Conservation (phyloP, 1,284 basidiomycete species). For the Xerocomus amazonicus region DNA sequence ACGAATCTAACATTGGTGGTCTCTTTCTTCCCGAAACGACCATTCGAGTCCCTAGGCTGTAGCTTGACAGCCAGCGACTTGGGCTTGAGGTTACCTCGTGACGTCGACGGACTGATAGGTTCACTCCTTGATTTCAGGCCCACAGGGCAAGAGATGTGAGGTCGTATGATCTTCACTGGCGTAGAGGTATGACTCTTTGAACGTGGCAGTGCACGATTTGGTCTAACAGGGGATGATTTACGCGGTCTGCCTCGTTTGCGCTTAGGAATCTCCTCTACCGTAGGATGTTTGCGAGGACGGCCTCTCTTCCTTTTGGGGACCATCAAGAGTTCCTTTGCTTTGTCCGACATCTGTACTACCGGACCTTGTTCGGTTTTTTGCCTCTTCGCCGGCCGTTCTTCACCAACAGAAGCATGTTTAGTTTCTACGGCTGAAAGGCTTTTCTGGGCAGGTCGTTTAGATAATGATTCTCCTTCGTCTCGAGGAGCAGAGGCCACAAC, state of each 20-base stretch:
- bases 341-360: constrained; percentile 37
- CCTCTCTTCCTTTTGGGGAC: constrained; percentile 35
- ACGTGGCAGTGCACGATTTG: constrained; percentile 10
- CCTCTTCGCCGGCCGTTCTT: constrained; percentile 43
- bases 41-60: constrained; percentile 49
- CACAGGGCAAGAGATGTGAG: constrained; percentile 18
- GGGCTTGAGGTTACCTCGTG: constrained; percentile 33
- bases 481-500: constrained; percentile 46
- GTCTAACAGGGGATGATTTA: constrained; percentile 26
- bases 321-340: constrained; percentile 34
- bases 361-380: constrained; percentile 38
- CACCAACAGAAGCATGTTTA: constrained; percentile 47
- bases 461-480: constrained; percentile 46
- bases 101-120: constrained; percentile 26
- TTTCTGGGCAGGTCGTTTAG: constrained; percentile 48
- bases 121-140: constrained; percentile 25
- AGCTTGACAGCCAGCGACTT: constrained; percentile 46
- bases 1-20: constrained; percentile 49
- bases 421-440: constrained; percentile 48
- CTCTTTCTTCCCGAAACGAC: constrained; percentile 49
- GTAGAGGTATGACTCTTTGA: constrained; percentile 13
- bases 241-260: constrained; percentile 37
- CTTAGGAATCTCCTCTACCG: constrained; percentile 32
- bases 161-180: constrained; percentile 13
- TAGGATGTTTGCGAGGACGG: constrained; percentile 36